phyloP scores from a whole-genome alignment of 1,139 yeast genomes.

The Yamadazyma sp. region DNA sequence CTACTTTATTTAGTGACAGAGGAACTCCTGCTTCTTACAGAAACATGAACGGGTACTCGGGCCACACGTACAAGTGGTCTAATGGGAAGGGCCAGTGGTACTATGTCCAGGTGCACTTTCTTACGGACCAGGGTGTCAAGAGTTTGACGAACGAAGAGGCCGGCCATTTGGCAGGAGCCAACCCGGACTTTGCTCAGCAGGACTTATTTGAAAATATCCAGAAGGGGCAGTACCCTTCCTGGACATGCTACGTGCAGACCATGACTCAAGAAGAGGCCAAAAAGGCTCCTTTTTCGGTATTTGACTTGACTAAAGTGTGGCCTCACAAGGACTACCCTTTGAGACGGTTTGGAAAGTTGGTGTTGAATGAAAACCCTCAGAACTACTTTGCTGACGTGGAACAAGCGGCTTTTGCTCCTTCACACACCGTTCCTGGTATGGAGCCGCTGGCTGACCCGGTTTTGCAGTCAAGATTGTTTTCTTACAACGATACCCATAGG shows the following conservation, averaged over 20 bases:
- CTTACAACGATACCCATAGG: conserved; percentile 75
- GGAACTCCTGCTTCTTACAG: conserved; percentile 62
- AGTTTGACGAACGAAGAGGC: conserved; percentile 55
- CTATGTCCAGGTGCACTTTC: conserved; percentile 59
- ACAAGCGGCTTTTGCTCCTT: conserved; percentile 74
- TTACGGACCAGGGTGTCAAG: conserved; percentile 54
- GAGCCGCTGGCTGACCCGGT: conserved; percentile 82
- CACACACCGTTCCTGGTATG: conserved; percentile 75
- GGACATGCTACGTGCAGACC: conserved; percentile 60
- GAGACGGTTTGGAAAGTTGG: conserved; percentile 63
- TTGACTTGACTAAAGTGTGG: conserved; percentile 71
- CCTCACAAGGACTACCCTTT: conserved; percentile 69
- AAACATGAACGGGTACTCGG: conserved; percentile 63
- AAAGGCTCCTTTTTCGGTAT: conserved; percentile 54
- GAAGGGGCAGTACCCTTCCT: conserved; percentile 51
- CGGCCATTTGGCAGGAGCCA: conserved; percentile 47
- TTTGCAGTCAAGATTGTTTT: conserved; percentile 74
- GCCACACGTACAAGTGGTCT: conserved; percentile 63
- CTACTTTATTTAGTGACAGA: conserved; percentile 55
- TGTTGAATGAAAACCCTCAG: conserved; percentile 61
- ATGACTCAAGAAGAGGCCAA: conserved; percentile 62
- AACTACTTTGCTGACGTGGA: conserved; percentile 75
- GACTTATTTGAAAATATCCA: conserved; percentile 55
- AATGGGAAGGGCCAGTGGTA: conserved; percentile 58
- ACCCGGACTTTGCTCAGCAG: conserved; percentile 58